Evolutionary conservation across 768 basidiomycete genomes (phyloP).

Genomic region (Leucosporidium yakuticum): DNA sequence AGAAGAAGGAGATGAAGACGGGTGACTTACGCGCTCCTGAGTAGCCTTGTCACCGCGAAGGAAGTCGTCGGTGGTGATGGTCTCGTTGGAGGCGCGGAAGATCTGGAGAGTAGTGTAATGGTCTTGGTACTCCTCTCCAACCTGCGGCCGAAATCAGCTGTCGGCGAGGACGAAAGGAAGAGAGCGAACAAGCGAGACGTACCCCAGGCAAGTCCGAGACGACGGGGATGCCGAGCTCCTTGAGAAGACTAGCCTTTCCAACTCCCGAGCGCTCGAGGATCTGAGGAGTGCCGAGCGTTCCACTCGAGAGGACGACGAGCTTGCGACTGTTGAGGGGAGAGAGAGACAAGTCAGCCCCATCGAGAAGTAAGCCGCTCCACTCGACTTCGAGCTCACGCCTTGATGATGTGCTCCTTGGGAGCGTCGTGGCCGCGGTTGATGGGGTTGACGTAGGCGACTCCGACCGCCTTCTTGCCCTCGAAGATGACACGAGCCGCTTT

Average conservation of each 20-base stretch:
- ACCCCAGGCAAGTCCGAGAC: slow-evolving; percentile 64
- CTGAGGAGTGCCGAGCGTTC: slow-evolving; percentile 65
- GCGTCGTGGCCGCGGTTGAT: slow-evolving; percentile 55
- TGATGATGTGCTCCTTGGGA: slow-evolving; percentile 54
- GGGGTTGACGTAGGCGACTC: slow-evolving; percentile 62
- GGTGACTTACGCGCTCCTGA: slow-evolving; percentile 47
- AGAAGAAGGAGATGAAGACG: background rate
- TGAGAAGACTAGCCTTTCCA: slow-evolving; percentile 53
- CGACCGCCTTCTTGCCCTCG: slow-evolving; percentile 65
- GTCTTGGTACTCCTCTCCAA: slow-evolving; percentile 68
- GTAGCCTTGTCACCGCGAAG: slow-evolving; percentile 58
- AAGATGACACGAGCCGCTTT: slow-evolving; percentile 66
- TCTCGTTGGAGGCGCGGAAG: slow-evolving; percentile 63
- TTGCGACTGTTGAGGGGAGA: slow-evolving; percentile 51
- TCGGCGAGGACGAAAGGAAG: background rate
- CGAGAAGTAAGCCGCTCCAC: too few species aligned
- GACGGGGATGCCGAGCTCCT: slow-evolving; percentile 54
- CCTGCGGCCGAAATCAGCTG: background rate
- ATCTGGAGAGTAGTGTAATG: slow-evolving; percentile 58
- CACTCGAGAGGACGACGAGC: slow-evolving; percentile 59
- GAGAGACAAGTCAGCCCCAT: background rate
- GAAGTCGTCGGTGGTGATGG: slow-evolving; percentile 61
- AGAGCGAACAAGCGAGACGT: background rate
- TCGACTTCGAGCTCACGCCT: slow-evolving; percentile 35
- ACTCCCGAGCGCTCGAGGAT: slow-evolving; percentile 70